Conservation (phyloP, 345 rosid genomes). For the Hypericum perforatum region DNA sequence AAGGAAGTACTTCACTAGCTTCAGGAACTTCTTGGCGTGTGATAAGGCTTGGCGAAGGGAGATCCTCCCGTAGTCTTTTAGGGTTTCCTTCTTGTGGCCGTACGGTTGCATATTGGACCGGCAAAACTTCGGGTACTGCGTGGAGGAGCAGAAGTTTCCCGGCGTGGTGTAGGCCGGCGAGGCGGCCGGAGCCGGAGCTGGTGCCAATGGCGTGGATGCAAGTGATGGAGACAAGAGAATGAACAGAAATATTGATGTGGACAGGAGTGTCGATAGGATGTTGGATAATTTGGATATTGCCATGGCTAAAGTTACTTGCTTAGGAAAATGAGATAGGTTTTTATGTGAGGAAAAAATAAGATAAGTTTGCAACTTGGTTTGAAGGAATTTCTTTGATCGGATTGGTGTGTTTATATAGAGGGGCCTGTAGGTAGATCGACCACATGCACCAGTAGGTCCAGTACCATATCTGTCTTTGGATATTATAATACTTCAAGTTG, state of each 20-base stretch:
- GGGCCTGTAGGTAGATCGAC: too few relatives aligned
- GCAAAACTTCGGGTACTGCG: conserved; percentile 22
- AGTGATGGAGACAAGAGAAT: conserved; percentile 14
- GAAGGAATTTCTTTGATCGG: too few relatives aligned
- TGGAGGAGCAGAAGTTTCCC: conserved; percentile 13
- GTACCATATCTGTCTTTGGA: too few relatives aligned
- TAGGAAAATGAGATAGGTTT: neutral
- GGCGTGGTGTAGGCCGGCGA: neutral
- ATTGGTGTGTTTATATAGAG: too few relatives aligned
- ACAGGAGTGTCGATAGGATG: neutral
- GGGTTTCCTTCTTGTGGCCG: conserved; percentile 10
- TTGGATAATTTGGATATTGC: conserved; percentile 8
- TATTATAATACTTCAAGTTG: too few relatives aligned
- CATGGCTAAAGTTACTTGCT: neutral
- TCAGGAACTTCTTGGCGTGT: conserved; percentile 11
- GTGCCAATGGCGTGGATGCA: neutral
- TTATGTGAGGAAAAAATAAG: neutral
- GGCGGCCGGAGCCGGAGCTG: neutral
- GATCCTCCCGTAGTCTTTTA: conserved; percentile 17
- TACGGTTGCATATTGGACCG: conserved; percentile 8
- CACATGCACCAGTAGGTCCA: too few relatives aligned
- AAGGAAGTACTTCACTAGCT: conserved; percentile 8
- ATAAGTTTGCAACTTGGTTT: neutral
- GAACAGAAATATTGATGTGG: conserved; percentile 8
- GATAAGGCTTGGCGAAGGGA: conserved; percentile 13